Conservation (phyloP, 2,329 filamentous ascomycete genomes). For the Lachnellula arida region DNA sequence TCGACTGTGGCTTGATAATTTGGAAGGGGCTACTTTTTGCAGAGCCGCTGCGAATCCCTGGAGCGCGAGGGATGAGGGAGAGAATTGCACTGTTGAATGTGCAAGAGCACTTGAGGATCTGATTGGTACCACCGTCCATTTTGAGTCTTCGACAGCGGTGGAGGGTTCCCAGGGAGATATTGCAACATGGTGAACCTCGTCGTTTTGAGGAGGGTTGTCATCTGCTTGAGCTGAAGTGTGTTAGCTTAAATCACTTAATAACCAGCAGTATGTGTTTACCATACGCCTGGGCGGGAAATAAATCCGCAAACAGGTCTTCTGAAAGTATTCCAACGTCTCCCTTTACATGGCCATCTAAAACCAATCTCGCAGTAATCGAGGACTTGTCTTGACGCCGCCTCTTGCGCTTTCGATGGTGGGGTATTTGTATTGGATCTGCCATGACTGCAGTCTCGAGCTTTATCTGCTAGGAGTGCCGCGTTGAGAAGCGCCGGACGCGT, state of each 20-base stretch:
- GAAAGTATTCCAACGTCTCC: conserved; percentile 84
- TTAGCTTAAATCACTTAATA: conserved; percentile 10
- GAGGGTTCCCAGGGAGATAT: conserved; percentile 69
- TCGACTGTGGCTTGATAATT: conserved; percentile 66
- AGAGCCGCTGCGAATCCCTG: conserved; percentile 74
- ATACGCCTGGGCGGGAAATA: conserved; percentile 62
- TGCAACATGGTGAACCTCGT: conserved; percentile 58
- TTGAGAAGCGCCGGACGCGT: conserved; percentile 17
- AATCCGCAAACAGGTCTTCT: conserved; percentile 75
- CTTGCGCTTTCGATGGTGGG: conserved; percentile 37
- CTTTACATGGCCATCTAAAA: conserved; percentile 80
- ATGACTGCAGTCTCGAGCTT: conserved; percentile 7
- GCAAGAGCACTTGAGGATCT: conserved; percentile 58
- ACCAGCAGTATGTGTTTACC: conserved; percentile 33
- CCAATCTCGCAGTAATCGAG: conserved; percentile 71
- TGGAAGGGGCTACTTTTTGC: conserved; percentile 70
- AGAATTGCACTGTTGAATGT: conserved; percentile 75
- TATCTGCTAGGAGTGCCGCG: conserved; percentile 7
- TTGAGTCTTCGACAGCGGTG: conserved; percentile 51
- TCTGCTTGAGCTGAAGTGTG: conserved; percentile 18
- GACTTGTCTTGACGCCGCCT: conserved; percentile 64
- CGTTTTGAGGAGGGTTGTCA: conserved; percentile 24
- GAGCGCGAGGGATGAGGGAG: conserved; percentile 65
- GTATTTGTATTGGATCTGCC: conserved; percentile 19
- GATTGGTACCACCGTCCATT: conserved; percentile 84